Conservation (phyloP, 139 green algal species). For the Tetratostichococcus sp. region DNA sequence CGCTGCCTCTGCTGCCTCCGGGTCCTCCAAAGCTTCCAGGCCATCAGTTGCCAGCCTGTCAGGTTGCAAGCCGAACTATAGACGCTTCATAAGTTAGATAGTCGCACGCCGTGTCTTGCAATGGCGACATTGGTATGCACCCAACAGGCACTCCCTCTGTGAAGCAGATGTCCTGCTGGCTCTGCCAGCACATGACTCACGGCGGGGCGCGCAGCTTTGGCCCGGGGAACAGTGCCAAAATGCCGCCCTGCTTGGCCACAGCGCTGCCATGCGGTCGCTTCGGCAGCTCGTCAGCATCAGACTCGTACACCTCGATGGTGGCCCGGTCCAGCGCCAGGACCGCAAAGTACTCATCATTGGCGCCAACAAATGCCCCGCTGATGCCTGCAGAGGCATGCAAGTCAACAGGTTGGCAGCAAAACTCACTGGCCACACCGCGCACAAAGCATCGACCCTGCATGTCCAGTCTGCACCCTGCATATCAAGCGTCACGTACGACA, state of each 20-base stretch:
- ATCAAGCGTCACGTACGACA: no score
- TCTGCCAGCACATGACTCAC: neutral
- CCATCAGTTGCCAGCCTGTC: neutral
- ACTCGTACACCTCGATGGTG: constrained; percentile 30
- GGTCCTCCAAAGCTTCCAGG: neutral
- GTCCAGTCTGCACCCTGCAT: no score
- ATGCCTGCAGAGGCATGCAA: constrained; percentile 10
- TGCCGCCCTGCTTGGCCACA: constrained; percentile 16
- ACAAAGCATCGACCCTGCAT: no score
- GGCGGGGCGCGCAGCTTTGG: constrained; percentile 4
- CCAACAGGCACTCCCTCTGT: no score
- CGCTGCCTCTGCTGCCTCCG: neutral
- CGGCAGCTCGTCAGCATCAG: neutral
- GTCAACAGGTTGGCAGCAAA: neutral
- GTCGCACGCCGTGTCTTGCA: no score
- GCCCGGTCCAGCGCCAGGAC: constrained; percentile 36
- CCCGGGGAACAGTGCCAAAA: constrained; percentile 11
- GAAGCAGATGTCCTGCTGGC: no score
- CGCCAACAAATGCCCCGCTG: constrained; percentile 31
- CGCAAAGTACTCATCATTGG: constrained; percentile 27
- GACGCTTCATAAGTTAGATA: no score
- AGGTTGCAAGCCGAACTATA: neutral
- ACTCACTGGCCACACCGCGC: no score
- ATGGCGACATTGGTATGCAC: no score
- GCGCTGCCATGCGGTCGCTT: constrained; percentile 15